Evolutionary conservation across 2,329 filamentous ascomycete species (phyloP), one percentile per base, ranked within the genome.

Genomic region (Colletotrichum acutatum): DNA sequence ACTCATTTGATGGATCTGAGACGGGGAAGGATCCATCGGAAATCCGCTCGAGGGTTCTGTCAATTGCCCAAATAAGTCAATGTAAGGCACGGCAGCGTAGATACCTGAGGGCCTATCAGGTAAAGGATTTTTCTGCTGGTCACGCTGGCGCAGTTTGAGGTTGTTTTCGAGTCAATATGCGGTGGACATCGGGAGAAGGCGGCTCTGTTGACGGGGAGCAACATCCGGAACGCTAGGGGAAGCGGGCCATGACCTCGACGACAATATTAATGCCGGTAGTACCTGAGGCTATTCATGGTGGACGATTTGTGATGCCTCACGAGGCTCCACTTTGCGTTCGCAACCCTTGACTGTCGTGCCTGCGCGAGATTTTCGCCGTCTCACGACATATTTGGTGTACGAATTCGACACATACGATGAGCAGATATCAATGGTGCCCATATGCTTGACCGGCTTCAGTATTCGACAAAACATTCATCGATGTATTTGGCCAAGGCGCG

Each of bases 131-230:
- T 42, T 8, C 11, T 65, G 53, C 49, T 30, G 24, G 65, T 68
- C 58, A 68, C 65, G 53, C 46, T 70, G 16, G 24, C 59, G 28
- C 60, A 19, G 42, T 58, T 22, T 52, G 49, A 62, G 46, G 66
- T 61, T 34, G 32, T 64, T 63, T 72, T 49, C 24, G 30, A 26
- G 65, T 14, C 22, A 52, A 24, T 32, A 34, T 26, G 26, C 14
- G 42, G 53, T 69, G 53, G n/a, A 16, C 16, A 30, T 60, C 53
- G 66, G 70, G 70, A 72, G 59, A 69, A 72, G 53, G 59, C 70
- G 70, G 70, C 58, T 72, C 66, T 62, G 69, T 52, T n/a, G 26
- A n/a, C 22, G 30, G 14, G 24, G 57, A 68, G 26, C 34, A 28
- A 52, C 54, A n/a, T 16, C 62, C 30, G 30, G 22, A n/a, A 49